A percentile compares a stretch with the other conserved stretches of the same genome.
Evolutionary conservation across 306 rosid species (phyloP).

Genomic region (Cyamopsis tetragonoloba): DNA sequence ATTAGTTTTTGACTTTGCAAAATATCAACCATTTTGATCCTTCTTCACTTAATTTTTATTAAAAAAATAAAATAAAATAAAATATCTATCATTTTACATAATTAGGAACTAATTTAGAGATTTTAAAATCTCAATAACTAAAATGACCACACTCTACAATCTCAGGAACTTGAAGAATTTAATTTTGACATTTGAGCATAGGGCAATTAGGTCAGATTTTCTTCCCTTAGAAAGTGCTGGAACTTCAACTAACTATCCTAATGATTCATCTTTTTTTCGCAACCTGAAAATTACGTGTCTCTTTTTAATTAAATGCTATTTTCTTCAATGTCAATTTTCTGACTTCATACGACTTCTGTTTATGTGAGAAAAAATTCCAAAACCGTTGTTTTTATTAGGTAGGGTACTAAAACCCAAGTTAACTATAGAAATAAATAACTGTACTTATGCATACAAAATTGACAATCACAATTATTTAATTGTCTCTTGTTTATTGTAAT

Average conservation of each 20-base stretch:
- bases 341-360: conserved; percentile 33
- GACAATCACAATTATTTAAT: conserved; percentile 52
- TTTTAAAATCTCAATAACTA: too few species aligned
- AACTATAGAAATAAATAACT: conserved; percentile 41
- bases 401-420: conserved; percentile 30
- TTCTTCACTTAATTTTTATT: too few species aligned
- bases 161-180: too few species aligned
- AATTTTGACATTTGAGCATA: conserved; percentile 39
- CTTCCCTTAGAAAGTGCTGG: conserved; percentile 25
- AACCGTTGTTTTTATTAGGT: conserved; percentile 28
- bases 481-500: conserved; percentile 31
- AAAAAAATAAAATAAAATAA: too few species aligned
- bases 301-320: conserved; percentile 28
- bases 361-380: conserved; percentile 28
- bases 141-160: too few species aligned
- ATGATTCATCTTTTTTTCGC: conserved; percentile 27
- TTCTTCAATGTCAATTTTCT: conserved; percentile 31
- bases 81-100: too few species aligned
- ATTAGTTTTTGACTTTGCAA: too few species aligned
- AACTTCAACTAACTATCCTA: conserved; percentile 30
- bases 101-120: too few species aligned
- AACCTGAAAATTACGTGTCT: conserved; percentile 34
- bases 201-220: conserved; percentile 39
- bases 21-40: too few species aligned
- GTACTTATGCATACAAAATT: conserved; percentile 32